Conservation (phyloP, 495 filamentous ascomycete genomes). For the Neurospora sp. region DNA sequence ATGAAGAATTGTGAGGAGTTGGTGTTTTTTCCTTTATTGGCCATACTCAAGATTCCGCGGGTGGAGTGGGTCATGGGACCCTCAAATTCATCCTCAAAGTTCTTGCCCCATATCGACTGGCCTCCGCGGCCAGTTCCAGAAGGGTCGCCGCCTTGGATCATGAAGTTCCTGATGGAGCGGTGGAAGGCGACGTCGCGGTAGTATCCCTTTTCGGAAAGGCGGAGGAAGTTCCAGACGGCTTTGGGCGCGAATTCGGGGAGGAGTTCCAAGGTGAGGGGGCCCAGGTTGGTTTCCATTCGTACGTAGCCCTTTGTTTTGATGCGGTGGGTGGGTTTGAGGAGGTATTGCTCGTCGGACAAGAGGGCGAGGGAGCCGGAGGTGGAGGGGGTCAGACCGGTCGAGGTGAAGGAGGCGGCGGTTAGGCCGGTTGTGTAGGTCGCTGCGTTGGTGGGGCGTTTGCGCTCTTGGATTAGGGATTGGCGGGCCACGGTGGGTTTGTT, state of each 20-base stretch:
- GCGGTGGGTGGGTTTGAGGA: conserved; percentile 70
- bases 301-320: conserved; percentile 88
- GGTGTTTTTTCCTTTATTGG: conserved; percentile 96
- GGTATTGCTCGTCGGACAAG: conserved; percentile 87
- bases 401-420: conserved; percentile 90
- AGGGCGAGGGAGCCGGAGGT: conserved; percentile 77
- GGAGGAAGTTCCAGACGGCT: conserved; percentile 95
- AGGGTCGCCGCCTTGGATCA: conserved; percentile 97
- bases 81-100: conserved; percentile 88
- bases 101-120: conserved; percentile 76
- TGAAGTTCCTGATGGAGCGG: conserved; percentile 88
- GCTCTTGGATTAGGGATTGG: conserved; percentile 33
- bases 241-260: conserved; percentile 80
- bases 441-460: conserved; percentile 64
- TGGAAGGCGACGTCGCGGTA: conserved; percentile 79
- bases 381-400: conserved; percentile 84
- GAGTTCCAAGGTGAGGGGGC: conserved; percentile 81
- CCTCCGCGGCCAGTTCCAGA: conserved; percentile 87
- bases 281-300: conserved; percentile 71
- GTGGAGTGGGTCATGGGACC: conserved; percentile 72
- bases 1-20: conserved; percentile 93
- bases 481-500: neutral
- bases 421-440: conserved; percentile 83
- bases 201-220: conserved; percentile 79
- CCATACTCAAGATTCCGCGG: conserved; percentile 74